Evolutionary conservation across 345 rosid species (phyloP).

Genomic region (Cochlearia excelsa): DNA sequence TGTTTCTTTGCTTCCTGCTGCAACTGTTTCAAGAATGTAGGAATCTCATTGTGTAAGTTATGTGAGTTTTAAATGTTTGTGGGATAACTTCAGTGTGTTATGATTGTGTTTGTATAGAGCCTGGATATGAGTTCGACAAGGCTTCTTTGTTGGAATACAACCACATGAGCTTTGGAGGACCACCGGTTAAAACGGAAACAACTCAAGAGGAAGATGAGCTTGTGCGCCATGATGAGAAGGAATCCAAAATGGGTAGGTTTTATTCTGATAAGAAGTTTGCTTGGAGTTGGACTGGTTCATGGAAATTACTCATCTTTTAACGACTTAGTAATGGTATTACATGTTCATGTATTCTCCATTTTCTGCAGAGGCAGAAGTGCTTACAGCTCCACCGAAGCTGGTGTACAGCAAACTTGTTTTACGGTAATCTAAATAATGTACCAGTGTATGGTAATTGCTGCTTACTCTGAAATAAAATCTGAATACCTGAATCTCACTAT

Average conservation of each 20-base stretch:
- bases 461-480: conserved; percentile 11
- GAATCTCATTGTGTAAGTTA: not conserved
- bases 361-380: conserved; percentile 86
- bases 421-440: conserved; percentile 47
- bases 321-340: no score
- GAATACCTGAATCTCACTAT: conserved; percentile 6
- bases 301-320: no score
- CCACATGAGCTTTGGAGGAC: conserved; percentile 97
- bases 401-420: conserved; percentile 89
- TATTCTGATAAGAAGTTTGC: no score
- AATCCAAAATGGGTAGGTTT: no score
- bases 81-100: conserved; percentile 13
- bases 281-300: no score
- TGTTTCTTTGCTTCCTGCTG: no score
- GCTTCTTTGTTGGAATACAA: conserved; percentile 65
- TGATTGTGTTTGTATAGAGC: conserved; percentile 47
- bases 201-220: conserved; percentile 79
- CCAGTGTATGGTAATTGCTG: not conserved
- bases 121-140: conserved; percentile 82
- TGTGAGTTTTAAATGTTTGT: not conserved
- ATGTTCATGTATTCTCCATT: not conserved
- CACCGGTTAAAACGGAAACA: conserved; percentile 74
- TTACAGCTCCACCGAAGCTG: conserved; percentile 95
- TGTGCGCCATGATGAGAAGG: conserved; percentile 47
- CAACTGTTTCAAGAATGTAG: no score